A percentile compares a stretch with the other conserved stretches of the same genome.
These are phyloP conservation scores for Deuterostichococcus epilithicus DNA, from an alignment of 139 green algal genomes.

Conservation along the genomic window DNA sequence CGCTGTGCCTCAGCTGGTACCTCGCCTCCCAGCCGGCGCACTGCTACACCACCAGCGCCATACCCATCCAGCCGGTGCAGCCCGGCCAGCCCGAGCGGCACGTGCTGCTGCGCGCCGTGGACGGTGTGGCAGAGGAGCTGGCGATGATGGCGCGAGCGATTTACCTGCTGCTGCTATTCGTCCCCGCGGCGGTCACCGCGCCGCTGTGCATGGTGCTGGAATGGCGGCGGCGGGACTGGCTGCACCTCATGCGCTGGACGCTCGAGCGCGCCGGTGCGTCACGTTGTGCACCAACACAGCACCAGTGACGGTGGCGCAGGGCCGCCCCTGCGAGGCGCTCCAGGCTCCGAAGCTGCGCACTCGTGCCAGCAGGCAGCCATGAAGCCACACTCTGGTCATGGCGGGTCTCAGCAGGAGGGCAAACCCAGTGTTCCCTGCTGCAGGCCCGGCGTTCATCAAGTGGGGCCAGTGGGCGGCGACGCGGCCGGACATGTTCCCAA, in stretches of 20 bases:
- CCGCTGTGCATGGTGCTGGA: constrained; percentile 39
- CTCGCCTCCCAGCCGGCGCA: background rate
- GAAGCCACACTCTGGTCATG: too few relatives aligned
- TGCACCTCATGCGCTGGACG: constrained; percentile 72
- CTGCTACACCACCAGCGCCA: background rate
- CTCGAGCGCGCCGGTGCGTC: constrained; percentile 58
- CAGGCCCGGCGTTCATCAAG: constrained; percentile 86
- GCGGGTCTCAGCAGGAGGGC: too few relatives aligned
- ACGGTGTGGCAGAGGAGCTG: constrained; percentile 28
- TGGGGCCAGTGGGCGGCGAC: constrained; percentile 96
- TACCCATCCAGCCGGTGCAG: too few relatives aligned
- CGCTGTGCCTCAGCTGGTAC: background rate
- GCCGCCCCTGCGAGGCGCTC: constrained; percentile 7
- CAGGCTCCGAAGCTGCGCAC: too few relatives aligned
- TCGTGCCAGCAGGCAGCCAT: too few relatives aligned
- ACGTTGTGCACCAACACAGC: constrained; percentile 24
- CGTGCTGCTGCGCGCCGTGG: background rate
- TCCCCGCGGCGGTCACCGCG: constrained; percentile 42
- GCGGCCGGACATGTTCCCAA: constrained; percentile 90
- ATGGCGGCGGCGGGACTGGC: constrained; percentile 47
- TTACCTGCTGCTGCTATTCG: constrained; percentile 66
- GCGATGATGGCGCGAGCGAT: constrained; percentile 32
- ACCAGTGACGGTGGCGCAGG: constrained; percentile 4
- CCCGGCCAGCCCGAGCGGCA: background rate
- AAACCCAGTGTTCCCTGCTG: background rate